Evolutionary conservation across 108 stramenopile species (phyloP).

Genomic region (Skeletonema potamos): DNA sequence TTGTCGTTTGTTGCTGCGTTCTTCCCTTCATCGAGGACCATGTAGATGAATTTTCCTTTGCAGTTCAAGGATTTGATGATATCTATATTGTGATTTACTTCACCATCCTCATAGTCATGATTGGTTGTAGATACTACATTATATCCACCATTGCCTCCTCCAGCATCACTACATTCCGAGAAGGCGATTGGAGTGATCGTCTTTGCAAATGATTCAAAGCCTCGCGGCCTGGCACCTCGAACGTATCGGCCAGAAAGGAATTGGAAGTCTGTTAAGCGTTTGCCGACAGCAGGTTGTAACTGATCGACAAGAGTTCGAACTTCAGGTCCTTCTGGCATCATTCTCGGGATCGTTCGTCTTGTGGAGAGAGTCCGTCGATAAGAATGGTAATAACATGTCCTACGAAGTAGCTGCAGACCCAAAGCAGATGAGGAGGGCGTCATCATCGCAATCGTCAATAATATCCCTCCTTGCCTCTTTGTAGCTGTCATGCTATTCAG

Average conservation of each 20-base stretch:
- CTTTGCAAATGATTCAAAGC: slow-evolving; percentile 67
- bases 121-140: background rate
- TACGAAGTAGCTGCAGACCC: background rate
- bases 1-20: background rate
- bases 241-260: slow-evolving; percentile 83
- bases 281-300: slow-evolving; percentile 67
- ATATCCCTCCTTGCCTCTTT: background rate
- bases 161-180: background rate
- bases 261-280: slow-evolving; percentile 56
- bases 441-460: background rate
- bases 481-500: background rate
- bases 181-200: slow-evolving; percentile 64
- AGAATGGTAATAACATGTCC: background rate
- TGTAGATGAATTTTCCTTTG: slow-evolving; percentile 89
- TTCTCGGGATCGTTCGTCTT: slow-evolving; percentile 35
- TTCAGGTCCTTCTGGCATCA: slow-evolving; percentile 94
- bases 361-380: background rate
- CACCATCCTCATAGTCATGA: slow-evolving; percentile 2
- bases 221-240: slow-evolving; percentile 62
- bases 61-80: slow-evolving; percentile 65
- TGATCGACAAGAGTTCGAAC: slow-evolving; percentile 80
- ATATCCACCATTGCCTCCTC: background rate
- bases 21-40: slow-evolving; percentile 60
- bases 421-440: background rate
- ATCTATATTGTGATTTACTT: slow-evolving; percentile 32